Conservation (phyloP, 2,329 filamentous ascomycete genomes). For the Sporothrix luriei region DNA sequence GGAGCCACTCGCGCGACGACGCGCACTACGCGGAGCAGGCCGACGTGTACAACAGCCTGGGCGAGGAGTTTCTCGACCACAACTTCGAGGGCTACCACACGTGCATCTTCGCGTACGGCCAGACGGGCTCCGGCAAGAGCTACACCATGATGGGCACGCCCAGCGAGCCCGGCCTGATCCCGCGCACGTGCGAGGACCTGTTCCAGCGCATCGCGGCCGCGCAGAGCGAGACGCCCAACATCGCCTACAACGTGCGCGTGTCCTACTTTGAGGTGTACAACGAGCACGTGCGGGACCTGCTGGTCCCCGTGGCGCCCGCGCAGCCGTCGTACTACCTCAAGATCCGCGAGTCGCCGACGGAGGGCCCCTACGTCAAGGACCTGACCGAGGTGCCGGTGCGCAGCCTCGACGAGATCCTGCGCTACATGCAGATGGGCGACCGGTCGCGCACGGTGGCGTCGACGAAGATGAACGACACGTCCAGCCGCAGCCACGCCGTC, state of each 20-base stretch:
- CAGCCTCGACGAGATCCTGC: constrained; percentile 82
- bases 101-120: constrained; percentile 98
- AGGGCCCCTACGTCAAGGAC: constrained; percentile 97
- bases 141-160: constrained; percentile 99
- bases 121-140: constrained; percentile 82
- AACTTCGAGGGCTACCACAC: constrained; percentile 99
- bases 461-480: constrained; percentile 99
- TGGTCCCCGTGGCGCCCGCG: constrained; percentile 46
- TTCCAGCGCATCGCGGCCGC: constrained; percentile 79
- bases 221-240: constrained; percentile 63
- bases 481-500: constrained; percentile 91
- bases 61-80: constrained; percentile 90
- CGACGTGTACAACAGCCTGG: constrained; percentile 83
- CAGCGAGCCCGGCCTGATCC: constrained; percentile 92
- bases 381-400: constrained; percentile 84
- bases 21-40: constrained; percentile 86
- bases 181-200: constrained; percentile 96
- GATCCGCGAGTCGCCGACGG: constrained; percentile 95
- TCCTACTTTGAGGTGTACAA: constrained; percentile 99
- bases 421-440: constrained; percentile 89
- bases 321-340: constrained; percentile 91
- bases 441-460: constrained; percentile 83
- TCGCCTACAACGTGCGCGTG: constrained; percentile 92
- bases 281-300: constrained; percentile 89
- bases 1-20: constrained; percentile 88